phyloP scores from a whole-genome alignment of 257 asterid species.

The Salvia hispanica region DNA sequence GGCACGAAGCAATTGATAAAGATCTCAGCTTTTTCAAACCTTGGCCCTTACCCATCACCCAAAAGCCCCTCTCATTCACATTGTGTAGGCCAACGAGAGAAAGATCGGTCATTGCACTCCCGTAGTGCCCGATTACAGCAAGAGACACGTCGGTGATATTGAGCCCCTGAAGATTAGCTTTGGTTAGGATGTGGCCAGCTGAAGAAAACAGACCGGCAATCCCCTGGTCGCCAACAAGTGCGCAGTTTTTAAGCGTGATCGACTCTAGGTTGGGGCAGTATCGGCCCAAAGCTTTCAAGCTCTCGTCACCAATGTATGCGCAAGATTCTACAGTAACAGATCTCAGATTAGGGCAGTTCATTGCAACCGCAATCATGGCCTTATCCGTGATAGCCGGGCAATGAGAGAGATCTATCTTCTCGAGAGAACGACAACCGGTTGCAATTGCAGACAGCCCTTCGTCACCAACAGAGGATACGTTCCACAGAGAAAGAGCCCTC shows the following conservation, averaged over 20 bases:
- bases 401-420: conserved; percentile 78
- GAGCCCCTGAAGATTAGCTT: conserved; percentile 63
- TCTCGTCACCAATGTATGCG: conserved; percentile 65
- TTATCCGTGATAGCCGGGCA: conserved; percentile 76
- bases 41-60: conserved; percentile 94
- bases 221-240: conserved; percentile 74
- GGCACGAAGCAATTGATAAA: conserved; percentile 62
- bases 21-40: conserved; percentile 76
- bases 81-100: conserved; percentile 55
- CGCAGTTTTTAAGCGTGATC: conserved; percentile 63
- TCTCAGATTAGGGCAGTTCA: conserved; percentile 65
- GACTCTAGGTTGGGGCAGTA: conserved; percentile 62
- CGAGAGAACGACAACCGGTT: conserved; percentile 60
- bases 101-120: conserved; percentile 64
- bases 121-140: conserved; percentile 89
- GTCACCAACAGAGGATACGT: conserved; percentile 63
- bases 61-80: conserved; percentile 87
- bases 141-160: conserved; percentile 71
- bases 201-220: conserved; percentile 65
- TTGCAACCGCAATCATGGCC: conserved; percentile 62
- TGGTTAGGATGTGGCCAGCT: conserved; percentile 58
- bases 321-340: conserved; percentile 80
- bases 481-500: conserved; percentile 74
- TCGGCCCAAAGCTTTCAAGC: conserved; percentile 66
- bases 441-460: conserved; percentile 81